phyloP scores from a whole-genome alignment of 257 asterid species.

The Solanum acaule region DNA sequence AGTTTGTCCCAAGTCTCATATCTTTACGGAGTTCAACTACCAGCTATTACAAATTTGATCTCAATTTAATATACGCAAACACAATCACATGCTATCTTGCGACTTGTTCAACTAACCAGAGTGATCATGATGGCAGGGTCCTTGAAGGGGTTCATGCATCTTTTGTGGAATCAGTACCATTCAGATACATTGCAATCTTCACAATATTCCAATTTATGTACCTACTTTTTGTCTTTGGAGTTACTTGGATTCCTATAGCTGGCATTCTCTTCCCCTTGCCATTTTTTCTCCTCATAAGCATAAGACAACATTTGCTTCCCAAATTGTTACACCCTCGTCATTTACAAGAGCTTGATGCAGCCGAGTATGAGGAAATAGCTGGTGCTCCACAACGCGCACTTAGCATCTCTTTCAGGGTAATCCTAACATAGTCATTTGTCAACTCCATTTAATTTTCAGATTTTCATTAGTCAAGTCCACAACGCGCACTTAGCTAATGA shows the following conservation, averaged over 20 bases:
- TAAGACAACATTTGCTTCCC: constrained; percentile 48
- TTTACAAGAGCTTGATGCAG: constrained; percentile 54
- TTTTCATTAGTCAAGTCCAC: background rate
- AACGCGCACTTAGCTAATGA: background rate
- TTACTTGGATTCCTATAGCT: constrained; percentile 60
- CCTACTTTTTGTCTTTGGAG: constrained; percentile 38
- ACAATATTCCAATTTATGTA: constrained; percentile 39
- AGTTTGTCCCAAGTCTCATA: background rate
- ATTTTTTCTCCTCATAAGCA: constrained; percentile 40
- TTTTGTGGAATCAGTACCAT: constrained; percentile 48
- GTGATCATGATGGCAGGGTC: constrained; percentile 22
- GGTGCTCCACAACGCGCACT: constrained; percentile 33
- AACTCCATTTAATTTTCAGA: background rate
- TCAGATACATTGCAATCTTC: constrained; percentile 33
- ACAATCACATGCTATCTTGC: background rate
- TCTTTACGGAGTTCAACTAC: background rate
- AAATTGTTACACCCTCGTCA: constrained; percentile 21
- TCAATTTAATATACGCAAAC: background rate
- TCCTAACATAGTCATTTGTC: background rate
- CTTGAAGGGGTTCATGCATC: constrained; percentile 43
- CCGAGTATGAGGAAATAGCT: constrained; percentile 42
- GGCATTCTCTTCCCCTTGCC: constrained; percentile 60
- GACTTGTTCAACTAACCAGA: background rate
- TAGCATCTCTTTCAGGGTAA: constrained; percentile 30
- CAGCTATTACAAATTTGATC: background rate